Conservation (phyloP, 805 yeast genomes). For the Yamadazyma scolyti region DNA sequence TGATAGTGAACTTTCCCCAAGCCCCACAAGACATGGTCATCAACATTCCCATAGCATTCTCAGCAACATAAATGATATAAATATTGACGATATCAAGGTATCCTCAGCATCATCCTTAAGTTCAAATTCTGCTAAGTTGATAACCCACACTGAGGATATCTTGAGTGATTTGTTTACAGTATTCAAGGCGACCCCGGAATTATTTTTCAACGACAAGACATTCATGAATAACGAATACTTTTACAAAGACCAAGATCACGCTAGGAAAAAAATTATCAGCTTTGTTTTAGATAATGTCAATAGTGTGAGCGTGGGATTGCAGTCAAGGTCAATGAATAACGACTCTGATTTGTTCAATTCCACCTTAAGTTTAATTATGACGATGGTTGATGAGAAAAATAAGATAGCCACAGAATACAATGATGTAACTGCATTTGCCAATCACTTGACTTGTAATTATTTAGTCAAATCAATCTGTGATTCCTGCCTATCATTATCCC, state of each 20-base stretch:
- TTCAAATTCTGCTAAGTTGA: conserved; percentile 1
- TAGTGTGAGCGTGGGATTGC: conserved; percentile 15
- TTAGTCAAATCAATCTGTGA: conserved; percentile 33
- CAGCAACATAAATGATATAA: conserved; percentile 1
- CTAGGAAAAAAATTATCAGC: conserved; percentile 12
- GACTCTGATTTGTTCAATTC: conserved; percentile 25
- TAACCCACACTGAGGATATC: conserved; percentile 22
- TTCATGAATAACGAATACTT: conserved; percentile 18
- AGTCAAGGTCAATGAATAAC: conserved; percentile 9
- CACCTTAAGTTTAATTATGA: conserved; percentile 29
- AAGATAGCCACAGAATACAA: conserved; percentile 15
- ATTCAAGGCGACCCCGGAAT: conserved; percentile 29
- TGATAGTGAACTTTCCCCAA: conserved; percentile 10
- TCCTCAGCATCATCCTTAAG: conserved; percentile 2
- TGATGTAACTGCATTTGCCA: conserved; percentile 22
- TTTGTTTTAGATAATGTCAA: conserved; percentile 22
- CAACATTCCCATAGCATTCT: conserved; percentile 2
- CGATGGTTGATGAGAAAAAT: conserved; percentile 19
- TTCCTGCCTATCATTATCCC: conserved; percentile 27
- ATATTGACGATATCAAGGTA: conserved; percentile 10
- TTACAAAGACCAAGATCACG: conserved; percentile 10
- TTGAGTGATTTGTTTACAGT: conserved; percentile 29
- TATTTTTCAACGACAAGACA: conserved; percentile 26
- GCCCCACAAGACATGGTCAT: background rate
- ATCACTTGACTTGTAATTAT: conserved; percentile 24